Evolutionary conservation across 2,329 filamentous ascomycete species (phyloP).

Genomic region (Dactylellina parvicollis): DNA sequence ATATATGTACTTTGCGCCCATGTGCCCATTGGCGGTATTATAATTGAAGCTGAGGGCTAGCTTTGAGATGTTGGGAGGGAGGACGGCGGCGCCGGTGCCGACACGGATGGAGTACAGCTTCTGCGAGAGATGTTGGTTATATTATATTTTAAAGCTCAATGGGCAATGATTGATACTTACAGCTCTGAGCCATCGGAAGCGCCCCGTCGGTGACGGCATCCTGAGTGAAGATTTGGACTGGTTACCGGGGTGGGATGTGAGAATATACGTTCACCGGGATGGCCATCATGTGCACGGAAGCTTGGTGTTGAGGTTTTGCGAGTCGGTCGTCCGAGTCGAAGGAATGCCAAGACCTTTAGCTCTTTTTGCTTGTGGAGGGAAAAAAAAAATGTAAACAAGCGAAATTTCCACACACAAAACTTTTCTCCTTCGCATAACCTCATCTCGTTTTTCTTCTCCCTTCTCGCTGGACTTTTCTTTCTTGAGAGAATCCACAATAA

Average conservation of each 20-base stretch:
- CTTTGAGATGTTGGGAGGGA: constrained; percentile 78
- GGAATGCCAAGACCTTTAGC: constrained; percentile 27
- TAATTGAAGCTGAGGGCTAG: constrained; percentile 78
- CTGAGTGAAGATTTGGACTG: neutral
- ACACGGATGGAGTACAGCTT: constrained; percentile 75
- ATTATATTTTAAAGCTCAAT: neutral
- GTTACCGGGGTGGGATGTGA: constrained; percentile 5
- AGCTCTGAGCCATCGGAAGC: constrained; percentile 55
- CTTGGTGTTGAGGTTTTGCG: constrained; percentile 11
- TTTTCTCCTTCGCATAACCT: constrained; percentile 33
- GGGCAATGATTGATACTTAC: constrained; percentile 36
- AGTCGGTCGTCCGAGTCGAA: constrained; percentile 5
- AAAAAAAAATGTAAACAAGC: constrained; percentile 52
- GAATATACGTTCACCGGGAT: constrained; percentile 9
- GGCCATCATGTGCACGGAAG: neutral
- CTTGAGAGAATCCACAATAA: constrained; percentile 11
- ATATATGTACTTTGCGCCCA: constrained; percentile 73
- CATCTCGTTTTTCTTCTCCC: constrained; percentile 20
- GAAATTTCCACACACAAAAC: constrained; percentile 26
- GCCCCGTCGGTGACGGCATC: constrained; percentile 56
- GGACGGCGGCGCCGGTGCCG: constrained; percentile 82
- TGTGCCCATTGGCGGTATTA: constrained; percentile 72
- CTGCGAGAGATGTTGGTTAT: constrained; percentile 63
- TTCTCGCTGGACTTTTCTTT: constrained; percentile 1
- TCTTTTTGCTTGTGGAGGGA: neutral